Percentiles rank a stretch among this genome's conserved stretches.
These are phyloP conservation scores for Suillus paluster DNA, from an alignment of 768 basidiomycete species.

Conservation along the genomic window DNA sequence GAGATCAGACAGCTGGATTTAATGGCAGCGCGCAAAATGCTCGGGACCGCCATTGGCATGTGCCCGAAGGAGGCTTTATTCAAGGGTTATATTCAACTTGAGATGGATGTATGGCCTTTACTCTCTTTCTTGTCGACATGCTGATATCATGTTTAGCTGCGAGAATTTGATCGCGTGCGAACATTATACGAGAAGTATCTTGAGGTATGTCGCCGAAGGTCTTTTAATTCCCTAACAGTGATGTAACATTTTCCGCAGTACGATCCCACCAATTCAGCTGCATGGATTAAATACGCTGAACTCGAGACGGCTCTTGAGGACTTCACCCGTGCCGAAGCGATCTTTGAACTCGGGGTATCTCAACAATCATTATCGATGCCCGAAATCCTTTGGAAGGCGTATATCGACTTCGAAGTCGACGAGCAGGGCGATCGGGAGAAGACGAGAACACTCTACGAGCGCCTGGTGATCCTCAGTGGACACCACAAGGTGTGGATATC, in stretches of 20 bases:
- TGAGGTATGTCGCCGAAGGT: constrained; percentile 56
- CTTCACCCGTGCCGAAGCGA: constrained; percentile 85
- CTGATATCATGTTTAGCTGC: constrained; percentile 54
- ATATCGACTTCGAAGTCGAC: constrained; percentile 95
- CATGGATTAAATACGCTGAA: constrained; percentile 97
- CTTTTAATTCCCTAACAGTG: constrained; percentile 1
- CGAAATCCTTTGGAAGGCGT: constrained; percentile 92
- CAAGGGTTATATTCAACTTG: constrained; percentile 94
- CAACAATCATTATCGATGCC: constrained; percentile 93
- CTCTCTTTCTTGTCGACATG: background rate
- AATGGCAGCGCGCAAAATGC: constrained; percentile 81
- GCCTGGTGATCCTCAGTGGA: constrained; percentile 81
- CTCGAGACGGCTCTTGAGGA: constrained; percentile 89
- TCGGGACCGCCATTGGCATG: constrained; percentile 93
- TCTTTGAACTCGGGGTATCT: constrained; percentile 89
- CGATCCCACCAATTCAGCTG: constrained; percentile 87
- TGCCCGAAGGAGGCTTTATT: constrained; percentile 95
- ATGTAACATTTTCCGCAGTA: constrained; percentile 47
- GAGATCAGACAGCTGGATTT: constrained; percentile 87
- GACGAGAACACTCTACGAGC: constrained; percentile 86
- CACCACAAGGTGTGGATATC: constrained; percentile 98
- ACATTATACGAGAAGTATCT: constrained; percentile 93
- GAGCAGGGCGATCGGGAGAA: constrained; percentile 86
- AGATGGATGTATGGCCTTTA: constrained; percentile 70
- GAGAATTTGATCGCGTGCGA: constrained; percentile 95